These are phyloP conservation scores for Debaryomyces tyrocola DNA, from an alignment of 805 yeast species.

Conservation along the genomic window DNA sequence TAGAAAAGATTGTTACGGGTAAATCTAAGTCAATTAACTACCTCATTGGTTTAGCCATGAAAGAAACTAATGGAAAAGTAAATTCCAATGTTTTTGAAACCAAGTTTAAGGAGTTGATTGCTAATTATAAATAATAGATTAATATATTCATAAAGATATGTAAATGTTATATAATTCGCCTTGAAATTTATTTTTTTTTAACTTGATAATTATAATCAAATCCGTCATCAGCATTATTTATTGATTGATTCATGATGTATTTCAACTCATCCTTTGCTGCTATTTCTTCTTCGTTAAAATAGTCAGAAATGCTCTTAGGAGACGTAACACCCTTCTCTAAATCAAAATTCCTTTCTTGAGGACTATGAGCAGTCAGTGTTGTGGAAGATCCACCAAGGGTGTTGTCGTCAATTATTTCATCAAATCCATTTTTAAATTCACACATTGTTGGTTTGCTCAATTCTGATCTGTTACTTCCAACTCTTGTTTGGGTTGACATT, in stretches of 20 bases:
- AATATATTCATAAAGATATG: background rate
- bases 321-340: slow-evolving; percentile 4
- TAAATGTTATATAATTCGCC: background rate
- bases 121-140: slow-evolving; percentile 1
- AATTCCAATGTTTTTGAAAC: slow-evolving; percentile 29
- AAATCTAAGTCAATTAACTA: slow-evolving; percentile 70
- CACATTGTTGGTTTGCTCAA: slow-evolving; percentile 13
- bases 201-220: slow-evolving; percentile 16
- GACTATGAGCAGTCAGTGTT: background rate
- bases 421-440: slow-evolving; percentile 13
- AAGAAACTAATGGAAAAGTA: slow-evolving; percentile 65
- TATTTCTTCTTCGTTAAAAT: background rate
- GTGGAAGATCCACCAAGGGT: background rate
- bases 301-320: background rate
- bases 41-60: slow-evolving; percentile 85
- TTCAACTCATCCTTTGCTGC: slow-evolving; percentile 6
- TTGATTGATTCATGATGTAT: slow-evolving; percentile 3
- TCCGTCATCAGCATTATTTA: slow-evolving; percentile 8
- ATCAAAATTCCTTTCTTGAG: slow-evolving; percentile 1
- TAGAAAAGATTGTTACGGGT: slow-evolving; percentile 55
- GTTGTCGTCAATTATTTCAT: slow-evolving; percentile 10
- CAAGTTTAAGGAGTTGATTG: slow-evolving; percentile 23
- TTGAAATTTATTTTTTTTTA: slow-evolving; percentile 1
- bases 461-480: slow-evolving; percentile 10
- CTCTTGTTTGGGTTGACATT: slow-evolving; percentile 9